Conservation (phyloP, 1,284 basidiomycete genomes). For the Fomitopsis palustris region DNA sequence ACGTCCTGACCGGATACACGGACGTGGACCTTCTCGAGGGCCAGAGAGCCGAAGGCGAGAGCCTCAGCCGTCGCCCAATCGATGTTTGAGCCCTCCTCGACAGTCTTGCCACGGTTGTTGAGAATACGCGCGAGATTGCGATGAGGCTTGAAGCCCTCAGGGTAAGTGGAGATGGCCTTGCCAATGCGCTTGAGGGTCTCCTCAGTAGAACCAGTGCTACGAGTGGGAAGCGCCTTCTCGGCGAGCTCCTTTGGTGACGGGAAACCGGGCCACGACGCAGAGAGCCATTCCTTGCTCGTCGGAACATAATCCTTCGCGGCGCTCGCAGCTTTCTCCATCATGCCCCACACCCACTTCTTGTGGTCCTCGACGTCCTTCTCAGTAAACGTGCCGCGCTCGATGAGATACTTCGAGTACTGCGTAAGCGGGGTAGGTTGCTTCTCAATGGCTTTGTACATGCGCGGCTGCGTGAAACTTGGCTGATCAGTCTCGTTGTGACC, state of each 20-base stretch:
- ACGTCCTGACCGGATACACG: slow-evolving; percentile 98
- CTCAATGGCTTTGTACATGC: slow-evolving; percentile 98
- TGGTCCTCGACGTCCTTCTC: slow-evolving; percentile 98
- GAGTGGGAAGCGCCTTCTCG: slow-evolving; percentile 87
- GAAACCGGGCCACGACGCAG: slow-evolving; percentile 98
- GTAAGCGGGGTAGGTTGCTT: slow-evolving; percentile 92
- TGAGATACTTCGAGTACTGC: slow-evolving; percentile 89
- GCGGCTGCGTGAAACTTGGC: slow-evolving; percentile 97
- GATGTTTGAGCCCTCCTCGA: slow-evolving; percentile 89
- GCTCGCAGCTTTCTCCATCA: slow-evolving; percentile 91
- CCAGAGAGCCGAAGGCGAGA: slow-evolving; percentile 77
- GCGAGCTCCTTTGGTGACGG: slow-evolving; percentile 95
- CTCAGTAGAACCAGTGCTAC: slow-evolving; percentile 80
- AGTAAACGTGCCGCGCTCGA: slow-evolving; percentile 92
- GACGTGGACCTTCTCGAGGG: slow-evolving; percentile 89
- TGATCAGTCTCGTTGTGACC: slow-evolving; percentile 99
- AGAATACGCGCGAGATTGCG: slow-evolving; percentile 95
- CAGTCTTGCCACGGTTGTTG: slow-evolving; percentile 80
- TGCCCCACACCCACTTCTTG: slow-evolving; percentile 99
- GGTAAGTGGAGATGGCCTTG: slow-evolving; percentile 82
- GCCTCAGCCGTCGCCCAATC: slow-evolving; percentile 99
- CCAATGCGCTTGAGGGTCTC: slow-evolving; percentile 86
- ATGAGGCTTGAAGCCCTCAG: slow-evolving; percentile 85
- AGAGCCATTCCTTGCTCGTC: slow-evolving; percentile 94
- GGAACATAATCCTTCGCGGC: slow-evolving; percentile 94